Evolutionary conservation across 805 yeast genomes (phyloP), one percentile per base, ranked within the genome.

Genomic region (Barnettozyma botsteinii): DNA sequence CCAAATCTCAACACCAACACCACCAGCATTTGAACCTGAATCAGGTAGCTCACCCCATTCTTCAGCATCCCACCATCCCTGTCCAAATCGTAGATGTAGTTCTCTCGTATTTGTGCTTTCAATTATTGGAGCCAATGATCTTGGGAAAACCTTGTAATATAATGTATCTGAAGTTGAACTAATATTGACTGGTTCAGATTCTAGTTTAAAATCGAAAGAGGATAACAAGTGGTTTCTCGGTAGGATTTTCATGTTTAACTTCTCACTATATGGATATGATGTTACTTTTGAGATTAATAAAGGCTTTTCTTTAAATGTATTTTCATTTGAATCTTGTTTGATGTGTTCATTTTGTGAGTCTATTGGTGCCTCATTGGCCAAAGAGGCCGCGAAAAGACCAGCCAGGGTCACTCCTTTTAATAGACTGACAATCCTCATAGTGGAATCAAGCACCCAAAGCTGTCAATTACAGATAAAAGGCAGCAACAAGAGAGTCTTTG

Each of bases 1-100:
- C 88, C 95, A 88, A 9, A 93, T 54, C 60, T 93, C 98, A 13
- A 91, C 95, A 34, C 98, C 98, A 3, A 91, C 83, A 3, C 98
- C 98, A 23, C 98, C 98, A 38, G 88, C 72, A 41, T 64, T 64
- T 11, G 60, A 55, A 1, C 98, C 98, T 48, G 77, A 64, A 33
- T 65, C 62, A 0, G 97, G 96, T 30, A 86, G 67, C 33, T 69
- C 64, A 0, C 98, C 98, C 94, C 96, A 93, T 7, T 71, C 66
- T 43, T 82, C 85, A 1, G 89, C 66, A 55, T 93, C 96, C 91
- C 96, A 93, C 79, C 88, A 84, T 0, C 98, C 98, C 60, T 86
- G 95, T 2, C 94, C 75, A 56, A 93, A 93, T 40, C 97, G 66
- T 44, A 93, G 64, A 58, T 86, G 95, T 33, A 93, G 66, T 52